phyloP scores from a whole-genome alignment of 148 eudicot genomes.

The Linanthus parryae region DNA sequence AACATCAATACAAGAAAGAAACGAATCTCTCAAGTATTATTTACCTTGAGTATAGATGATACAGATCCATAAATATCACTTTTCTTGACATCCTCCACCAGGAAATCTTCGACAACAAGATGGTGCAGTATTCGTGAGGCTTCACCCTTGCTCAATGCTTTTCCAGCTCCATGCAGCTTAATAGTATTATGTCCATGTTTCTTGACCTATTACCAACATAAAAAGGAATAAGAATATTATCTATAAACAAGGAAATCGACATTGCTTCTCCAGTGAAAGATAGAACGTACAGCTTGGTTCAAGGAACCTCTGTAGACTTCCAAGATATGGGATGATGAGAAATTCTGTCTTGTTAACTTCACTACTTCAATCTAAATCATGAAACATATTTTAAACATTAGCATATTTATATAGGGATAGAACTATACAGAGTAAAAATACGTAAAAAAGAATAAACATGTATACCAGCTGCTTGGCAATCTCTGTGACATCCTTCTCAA shows the following conservation, averaged over 20 bases:
- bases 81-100: constrained; percentile 83
- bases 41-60: constrained; percentile 77
- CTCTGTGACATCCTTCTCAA: constrained; percentile 86
- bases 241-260: not conserved
- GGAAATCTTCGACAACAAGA: constrained; percentile 79
- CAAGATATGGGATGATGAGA: constrained; percentile 80
- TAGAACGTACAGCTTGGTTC: constrained; percentile 64
- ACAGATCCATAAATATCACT: constrained; percentile 88
- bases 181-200: constrained; percentile 63
- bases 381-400: not conserved
- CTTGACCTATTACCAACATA: constrained; percentile 50
- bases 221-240: constrained; percentile 1
- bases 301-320: constrained; percentile 94
- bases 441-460: not conserved
- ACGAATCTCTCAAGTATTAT: not conserved
- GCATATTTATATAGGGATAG: not conserved
- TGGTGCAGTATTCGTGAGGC: constrained; percentile 87
- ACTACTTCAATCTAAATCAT: constrained; percentile 71
- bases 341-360: constrained; percentile 59
- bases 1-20: no score
- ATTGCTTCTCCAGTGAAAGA: not conserved
- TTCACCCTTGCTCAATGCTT: constrained; percentile 82
- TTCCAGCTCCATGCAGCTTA: constrained; percentile 90
- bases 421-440: not conserved
- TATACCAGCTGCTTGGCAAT: constrained; percentile 89